Conservation (phyloP, 805 yeast species). For the Lachancea lanzarotensis region DNA sequence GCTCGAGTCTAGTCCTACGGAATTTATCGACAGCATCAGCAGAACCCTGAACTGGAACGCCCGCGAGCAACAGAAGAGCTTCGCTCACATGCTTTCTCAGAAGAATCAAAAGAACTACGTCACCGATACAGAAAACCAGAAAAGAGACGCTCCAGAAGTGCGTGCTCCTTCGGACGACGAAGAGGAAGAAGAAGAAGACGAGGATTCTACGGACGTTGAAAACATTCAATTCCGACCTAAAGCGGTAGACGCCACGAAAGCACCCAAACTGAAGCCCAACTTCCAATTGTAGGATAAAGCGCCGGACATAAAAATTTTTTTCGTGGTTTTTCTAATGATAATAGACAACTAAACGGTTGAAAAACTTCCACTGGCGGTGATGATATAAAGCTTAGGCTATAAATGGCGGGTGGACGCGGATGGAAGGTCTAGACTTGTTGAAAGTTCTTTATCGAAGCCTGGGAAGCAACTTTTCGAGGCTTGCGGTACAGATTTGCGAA, state of each 20-base stretch:
- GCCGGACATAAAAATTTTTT: background rate
- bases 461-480: background rate
- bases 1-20: constrained; percentile 64
- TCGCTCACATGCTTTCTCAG: constrained; percentile 53
- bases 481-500: background rate
- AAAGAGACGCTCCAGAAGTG: constrained; percentile 12
- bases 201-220: constrained; percentile 8
- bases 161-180: constrained; percentile 16
- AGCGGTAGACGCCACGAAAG: background rate
- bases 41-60: constrained; percentile 90
- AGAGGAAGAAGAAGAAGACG: constrained; percentile 12
- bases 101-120: constrained; percentile 45
- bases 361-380: background rate
- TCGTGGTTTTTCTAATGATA: background rate
- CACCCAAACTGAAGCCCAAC: constrained; percentile 6
- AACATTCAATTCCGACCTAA: background rate
- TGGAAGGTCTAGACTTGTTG: background rate
- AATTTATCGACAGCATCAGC: constrained; percentile 78
- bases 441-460: too few species aligned
- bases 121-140: constrained; percentile 14
- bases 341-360: background rate
- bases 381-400: background rate
- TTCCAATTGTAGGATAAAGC: constrained; percentile 4
- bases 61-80: constrained; percentile 81
- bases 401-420: background rate